Evolutionary conservation across 2,329 filamentous ascomycete species (phyloP).

Genomic region (Stagonosporopsis chrysanthemi): DNA sequence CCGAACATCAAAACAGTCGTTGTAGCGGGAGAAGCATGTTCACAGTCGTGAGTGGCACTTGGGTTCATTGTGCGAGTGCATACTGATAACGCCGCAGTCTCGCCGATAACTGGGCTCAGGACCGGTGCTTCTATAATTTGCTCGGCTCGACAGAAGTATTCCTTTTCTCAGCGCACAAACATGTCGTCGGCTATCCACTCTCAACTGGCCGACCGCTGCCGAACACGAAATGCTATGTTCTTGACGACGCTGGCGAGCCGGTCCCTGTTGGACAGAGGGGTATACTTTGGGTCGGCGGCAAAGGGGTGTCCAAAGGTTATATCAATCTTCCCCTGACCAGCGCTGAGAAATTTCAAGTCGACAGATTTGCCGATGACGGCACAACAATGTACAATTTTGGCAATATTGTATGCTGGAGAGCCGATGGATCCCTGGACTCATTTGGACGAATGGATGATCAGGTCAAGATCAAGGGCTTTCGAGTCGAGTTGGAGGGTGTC

Average conservation of each 20-base stretch:
- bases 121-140: slow-evolving; percentile 57
- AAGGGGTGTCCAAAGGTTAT: slow-evolving; percentile 64
- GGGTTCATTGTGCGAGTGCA: too few species aligned
- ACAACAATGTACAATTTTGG: slow-evolving; percentile 67
- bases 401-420: slow-evolving; percentile 63
- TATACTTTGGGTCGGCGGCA: slow-evolving; percentile 65
- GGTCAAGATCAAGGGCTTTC: slow-evolving; percentile 68
- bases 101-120: slow-evolving; percentile 63
- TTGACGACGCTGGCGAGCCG: slow-evolving; percentile 57
- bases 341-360: slow-evolving; percentile 57
- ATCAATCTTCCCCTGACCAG: slow-evolving; percentile 62
- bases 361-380: slow-evolving; percentile 62
- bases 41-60: slow-evolving; percentile 50
- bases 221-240: slow-evolving; percentile 64
- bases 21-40: slow-evolving; percentile 63
- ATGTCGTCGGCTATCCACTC: slow-evolving; percentile 56
- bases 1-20: slow-evolving; percentile 62
- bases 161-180: slow-evolving; percentile 64
- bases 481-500: slow-evolving; percentile 67
- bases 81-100: slow-evolving; percentile 43
- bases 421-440: slow-evolving; percentile 62
- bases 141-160: slow-evolving; percentile 68
- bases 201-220: slow-evolving; percentile 65
- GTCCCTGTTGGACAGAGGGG: slow-evolving; percentile 59
- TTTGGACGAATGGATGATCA: slow-evolving; percentile 67